Percentiles rank a stretch among this genome's conserved stretches.
Conservation (phyloP, 768 basidiomycete species). For the Termitomyces sp. region DNA sequence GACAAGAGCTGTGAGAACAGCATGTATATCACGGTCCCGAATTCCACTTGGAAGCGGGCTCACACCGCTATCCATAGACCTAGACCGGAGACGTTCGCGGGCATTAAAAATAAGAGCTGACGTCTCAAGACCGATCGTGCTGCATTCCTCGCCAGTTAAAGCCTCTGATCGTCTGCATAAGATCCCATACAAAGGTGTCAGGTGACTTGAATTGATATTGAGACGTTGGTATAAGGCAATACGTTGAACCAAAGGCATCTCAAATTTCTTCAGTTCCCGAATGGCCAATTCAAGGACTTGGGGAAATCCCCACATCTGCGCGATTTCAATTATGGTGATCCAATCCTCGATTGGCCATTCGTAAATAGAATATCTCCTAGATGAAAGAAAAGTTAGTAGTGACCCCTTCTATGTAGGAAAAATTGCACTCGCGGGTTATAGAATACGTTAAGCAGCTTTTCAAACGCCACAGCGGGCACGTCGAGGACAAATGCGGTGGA, state of each 20-base stretch:
- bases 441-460: conserved; percentile 32
- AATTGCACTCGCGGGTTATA: conserved; percentile 40
- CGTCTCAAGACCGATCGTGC: conserved; percentile 47
- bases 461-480: conserved; percentile 32
- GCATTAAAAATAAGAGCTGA: conserved; percentile 44
- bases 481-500: conserved; percentile 31
- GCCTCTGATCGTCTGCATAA: conserved; percentile 48
- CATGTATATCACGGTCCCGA: conserved; percentile 22
- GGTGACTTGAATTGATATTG: conserved; percentile 36
- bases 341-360: conserved; percentile 44
- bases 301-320: conserved; percentile 38
- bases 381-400: background rate
- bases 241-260: background rate
- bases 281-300: conserved; percentile 43
- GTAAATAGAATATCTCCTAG: conserved; percentile 51
- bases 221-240: conserved; percentile 49
- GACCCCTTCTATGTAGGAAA: background rate
- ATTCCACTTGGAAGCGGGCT: conserved; percentile 25
- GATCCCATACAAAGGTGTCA: conserved; percentile 45
- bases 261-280: conserved; percentile 22
- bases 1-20: conserved; percentile 22
- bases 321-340: conserved; percentile 46
- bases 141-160: conserved; percentile 46
- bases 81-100: conserved; percentile 41
- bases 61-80: conserved; percentile 17